Percentiles rank a stretch among this genome's conserved stretches.
Conservation (phyloP, 441 rosid genomes). For the Gossypium schwendimanii region DNA sequence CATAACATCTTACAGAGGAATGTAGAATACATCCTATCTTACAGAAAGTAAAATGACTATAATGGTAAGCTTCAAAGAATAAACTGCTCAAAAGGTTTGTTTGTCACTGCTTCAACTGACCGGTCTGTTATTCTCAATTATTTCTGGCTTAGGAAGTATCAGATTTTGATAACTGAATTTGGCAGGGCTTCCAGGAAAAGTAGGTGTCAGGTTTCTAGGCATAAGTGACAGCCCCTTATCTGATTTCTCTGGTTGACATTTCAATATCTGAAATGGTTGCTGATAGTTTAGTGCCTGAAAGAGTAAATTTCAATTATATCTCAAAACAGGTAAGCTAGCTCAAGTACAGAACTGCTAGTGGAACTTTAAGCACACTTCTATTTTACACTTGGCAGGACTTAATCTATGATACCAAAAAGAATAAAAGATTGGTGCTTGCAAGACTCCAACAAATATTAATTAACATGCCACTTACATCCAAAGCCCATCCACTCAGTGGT, state of each 20-base stretch:
- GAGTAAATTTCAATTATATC: neutral
- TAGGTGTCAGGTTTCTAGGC: neutral
- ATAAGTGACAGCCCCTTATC: slow-evolving; percentile 1
- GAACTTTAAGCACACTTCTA: slow-evolving; percentile 1
- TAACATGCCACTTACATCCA: slow-evolving; percentile 15
- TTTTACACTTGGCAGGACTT: neutral
- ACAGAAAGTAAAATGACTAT: neutral
- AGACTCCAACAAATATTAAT: neutral
- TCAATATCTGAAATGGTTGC: slow-evolving; percentile 11
- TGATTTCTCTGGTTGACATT: slow-evolving; percentile 8
- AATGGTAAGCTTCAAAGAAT: neutral
- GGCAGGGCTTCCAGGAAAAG: slow-evolving; percentile 16
- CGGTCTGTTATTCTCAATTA: slow-evolving; percentile 6
- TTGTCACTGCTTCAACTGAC: slow-evolving; percentile 9
- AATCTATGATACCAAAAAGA: neutral
- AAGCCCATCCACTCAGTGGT: slow-evolving; percentile 4
- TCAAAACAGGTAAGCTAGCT: neutral
- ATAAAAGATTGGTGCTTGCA: neutral
- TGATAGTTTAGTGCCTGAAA: slow-evolving; percentile 16
- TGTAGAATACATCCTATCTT: neutral
- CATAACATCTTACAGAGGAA: neutral
- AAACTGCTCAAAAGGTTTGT: neutral
- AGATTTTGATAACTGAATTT: slow-evolving; percentile 7
- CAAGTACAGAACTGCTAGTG: neutral
- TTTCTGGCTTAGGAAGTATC: slow-evolving; percentile 12